phyloP scores from a whole-genome alignment of 345 rosid genomes.

The Cardamine chenopodiifolia region DNA sequence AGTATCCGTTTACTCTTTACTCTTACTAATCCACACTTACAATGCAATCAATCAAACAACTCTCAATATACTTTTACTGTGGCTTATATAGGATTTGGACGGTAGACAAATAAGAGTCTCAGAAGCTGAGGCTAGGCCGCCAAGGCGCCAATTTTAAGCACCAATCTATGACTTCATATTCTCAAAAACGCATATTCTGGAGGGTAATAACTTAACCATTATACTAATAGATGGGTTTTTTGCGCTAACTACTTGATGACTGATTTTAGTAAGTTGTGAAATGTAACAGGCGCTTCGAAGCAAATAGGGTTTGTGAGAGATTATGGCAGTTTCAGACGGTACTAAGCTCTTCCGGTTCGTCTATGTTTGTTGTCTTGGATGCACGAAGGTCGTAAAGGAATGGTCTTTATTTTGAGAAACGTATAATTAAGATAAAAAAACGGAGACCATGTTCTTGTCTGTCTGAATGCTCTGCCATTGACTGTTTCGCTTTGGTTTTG shows the following conservation, averaged over 20 bases:
- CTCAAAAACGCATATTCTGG: slow-evolving; percentile 40
- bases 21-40: neutral
- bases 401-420: slow-evolving; percentile 35
- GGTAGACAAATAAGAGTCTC: slow-evolving; percentile 91
- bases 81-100: slow-evolving; percentile 69
- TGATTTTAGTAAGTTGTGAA: slow-evolving; percentile 20
- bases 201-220: slow-evolving; percentile 38
- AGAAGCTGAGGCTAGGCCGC: slow-evolving; percentile 82
- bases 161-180: slow-evolving; percentile 14
- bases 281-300: slow-evolving; percentile 35
- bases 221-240: neutral
- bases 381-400: slow-evolving; percentile 27
- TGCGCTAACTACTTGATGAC: neutral
- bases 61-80: neutral
- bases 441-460: slow-evolving; percentile 32
- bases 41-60: neutral
- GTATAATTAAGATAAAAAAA: slow-evolving; percentile 23
- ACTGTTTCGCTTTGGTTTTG: slow-evolving; percentile 37
- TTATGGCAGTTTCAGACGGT: slow-evolving; percentile 39
- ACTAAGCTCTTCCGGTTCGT: slow-evolving; percentile 22
- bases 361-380: slow-evolving; percentile 30
- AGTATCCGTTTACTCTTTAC: slow-evolving; percentile 40
- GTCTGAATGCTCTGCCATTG: slow-evolving; percentile 40
- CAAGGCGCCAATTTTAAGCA: slow-evolving; percentile 74
- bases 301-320: slow-evolving; percentile 38